These are phyloP conservation scores for Colletotrichum tamarilloi DNA, from an alignment of 2,329 filamentous ascomycete species.

Conservation along the genomic window DNA sequence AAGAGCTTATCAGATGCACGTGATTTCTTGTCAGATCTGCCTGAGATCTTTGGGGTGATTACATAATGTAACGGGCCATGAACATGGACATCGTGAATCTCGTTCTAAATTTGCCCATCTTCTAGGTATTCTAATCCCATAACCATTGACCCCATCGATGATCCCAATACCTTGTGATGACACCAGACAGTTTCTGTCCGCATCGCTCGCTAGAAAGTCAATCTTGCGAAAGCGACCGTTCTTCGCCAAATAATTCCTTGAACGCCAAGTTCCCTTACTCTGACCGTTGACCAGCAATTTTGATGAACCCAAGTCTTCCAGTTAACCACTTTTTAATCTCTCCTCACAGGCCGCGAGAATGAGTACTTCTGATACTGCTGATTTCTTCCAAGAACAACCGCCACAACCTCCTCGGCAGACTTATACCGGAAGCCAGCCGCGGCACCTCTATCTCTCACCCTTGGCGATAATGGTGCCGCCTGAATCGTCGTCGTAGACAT, in stretches of 20 bases:
- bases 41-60: not conserved
- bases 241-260: not conserved
- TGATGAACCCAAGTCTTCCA: not conserved
- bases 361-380: constrained; percentile 4
- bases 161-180: too few relatives aligned
- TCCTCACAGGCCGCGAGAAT: not conserved
- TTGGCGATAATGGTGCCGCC: not conserved
- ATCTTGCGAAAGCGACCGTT: not conserved
- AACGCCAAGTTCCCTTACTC: not conserved
- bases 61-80: not conserved
- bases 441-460: not conserved
- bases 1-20: constrained; percentile 7
- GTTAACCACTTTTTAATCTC: not conserved
- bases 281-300: not conserved
- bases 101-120: not conserved
- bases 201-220: not conserved
- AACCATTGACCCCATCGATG: too few relatives aligned
- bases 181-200: too few relatives aligned
- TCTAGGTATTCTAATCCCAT: not conserved
- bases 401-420: constrained; percentile 7
- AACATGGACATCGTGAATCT: not conserved
- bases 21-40: too few relatives aligned
- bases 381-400: not conserved
- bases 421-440: not conserved
- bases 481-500: constrained; percentile 20